phyloP scores from a whole-genome alignment of 495 filamentous ascomycete genomes.

The Aspergillus conjunctus region DNA sequence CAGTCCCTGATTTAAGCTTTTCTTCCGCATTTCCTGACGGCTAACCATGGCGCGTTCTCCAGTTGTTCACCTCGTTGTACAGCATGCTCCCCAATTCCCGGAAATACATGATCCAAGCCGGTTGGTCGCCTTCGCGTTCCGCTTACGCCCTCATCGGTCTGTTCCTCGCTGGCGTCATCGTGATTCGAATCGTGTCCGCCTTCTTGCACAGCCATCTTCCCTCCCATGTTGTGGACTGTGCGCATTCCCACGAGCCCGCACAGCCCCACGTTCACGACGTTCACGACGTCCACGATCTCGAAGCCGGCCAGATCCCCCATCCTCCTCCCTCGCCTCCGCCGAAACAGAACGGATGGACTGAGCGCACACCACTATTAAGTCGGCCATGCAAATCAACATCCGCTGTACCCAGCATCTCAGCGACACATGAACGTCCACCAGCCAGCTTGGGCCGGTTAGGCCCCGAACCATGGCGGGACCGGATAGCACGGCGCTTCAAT shows the following conservation, averaged over 20 bases:
- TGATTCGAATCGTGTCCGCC: slow-evolving; percentile 78
- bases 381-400: slow-evolving; percentile 32
- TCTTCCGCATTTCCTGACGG: slow-evolving; percentile 15
- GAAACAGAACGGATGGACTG: slow-evolving; percentile 31
- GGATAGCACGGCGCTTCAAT: slow-evolving; percentile 53
- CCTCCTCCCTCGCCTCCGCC: slow-evolving; percentile 24
- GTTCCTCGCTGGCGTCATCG: slow-evolving; percentile 80
- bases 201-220: slow-evolving; percentile 82
- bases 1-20: not conserved
- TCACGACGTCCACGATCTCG: slow-evolving; percentile 28
- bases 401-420: slow-evolving; percentile 18
- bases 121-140: slow-evolving; percentile 64
- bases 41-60: slow-evolving; percentile 15
- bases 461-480: slow-evolving; percentile 43
- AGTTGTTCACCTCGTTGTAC: slow-evolving; percentile 93
- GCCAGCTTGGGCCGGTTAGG: slow-evolving; percentile 8
- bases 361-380: slow-evolving; percentile 50
- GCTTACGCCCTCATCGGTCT: slow-evolving; percentile 73
- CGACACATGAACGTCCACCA: not conserved
- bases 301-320: slow-evolving; percentile 31
- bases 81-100: slow-evolving; percentile 90
- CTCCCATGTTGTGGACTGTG: slow-evolving; percentile 92
- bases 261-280: slow-evolving; percentile 28
- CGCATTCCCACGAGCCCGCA: slow-evolving; percentile 69
- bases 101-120: slow-evolving; percentile 68